Evolutionary conservation across 495 filamentous ascomycete genomes (phyloP).

Genomic region (Penicillium steckii): DNA sequence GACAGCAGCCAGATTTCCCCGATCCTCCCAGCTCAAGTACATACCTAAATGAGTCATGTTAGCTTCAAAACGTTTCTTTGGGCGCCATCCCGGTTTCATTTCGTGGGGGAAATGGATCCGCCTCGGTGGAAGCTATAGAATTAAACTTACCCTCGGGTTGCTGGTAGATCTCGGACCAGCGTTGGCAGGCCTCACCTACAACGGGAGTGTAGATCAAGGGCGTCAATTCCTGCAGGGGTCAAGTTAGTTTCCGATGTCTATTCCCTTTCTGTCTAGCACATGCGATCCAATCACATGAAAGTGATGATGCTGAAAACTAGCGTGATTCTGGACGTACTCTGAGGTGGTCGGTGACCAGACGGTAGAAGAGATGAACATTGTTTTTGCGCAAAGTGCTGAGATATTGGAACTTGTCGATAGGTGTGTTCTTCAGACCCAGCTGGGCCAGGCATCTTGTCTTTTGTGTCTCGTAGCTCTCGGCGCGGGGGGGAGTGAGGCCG

Average conservation of each 20-base stretch:
- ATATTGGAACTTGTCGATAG: constrained; percentile 94
- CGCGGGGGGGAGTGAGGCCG: constrained; percentile 67
- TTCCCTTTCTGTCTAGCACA: constrained; percentile 2
- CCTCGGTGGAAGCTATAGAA: neutral
- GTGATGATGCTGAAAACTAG: neutral
- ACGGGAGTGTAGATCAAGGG: constrained; percentile 97
- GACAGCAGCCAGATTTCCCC: constrained; percentile 77
- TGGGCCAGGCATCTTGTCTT: constrained; percentile 69
- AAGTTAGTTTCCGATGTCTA: neutral
- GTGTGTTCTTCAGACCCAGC: constrained; percentile 72
- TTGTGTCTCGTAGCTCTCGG: constrained; percentile 69
- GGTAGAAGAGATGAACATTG: constrained; percentile 93
- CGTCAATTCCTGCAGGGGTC: constrained; percentile 65
- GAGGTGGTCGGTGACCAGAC: constrained; percentile 86
- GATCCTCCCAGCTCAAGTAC: constrained; percentile 90
- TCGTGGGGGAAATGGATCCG: constrained; percentile 10
- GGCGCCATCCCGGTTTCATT: constrained; percentile 28
- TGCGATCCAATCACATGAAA: constrained; percentile 1
- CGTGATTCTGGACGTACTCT: constrained; percentile 48
- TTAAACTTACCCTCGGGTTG: constrained; percentile 76
- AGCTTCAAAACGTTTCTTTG: too few relatives aligned
- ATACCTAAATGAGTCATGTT: constrained; percentile 46
- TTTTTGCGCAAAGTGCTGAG: constrained; percentile 82
- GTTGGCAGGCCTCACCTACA: constrained; percentile 92
- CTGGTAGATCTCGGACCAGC: constrained; percentile 95